phyloP scores from a whole-genome alignment of 1,284 basidiomycete genomes.

The Vanrija sp. region DNA sequence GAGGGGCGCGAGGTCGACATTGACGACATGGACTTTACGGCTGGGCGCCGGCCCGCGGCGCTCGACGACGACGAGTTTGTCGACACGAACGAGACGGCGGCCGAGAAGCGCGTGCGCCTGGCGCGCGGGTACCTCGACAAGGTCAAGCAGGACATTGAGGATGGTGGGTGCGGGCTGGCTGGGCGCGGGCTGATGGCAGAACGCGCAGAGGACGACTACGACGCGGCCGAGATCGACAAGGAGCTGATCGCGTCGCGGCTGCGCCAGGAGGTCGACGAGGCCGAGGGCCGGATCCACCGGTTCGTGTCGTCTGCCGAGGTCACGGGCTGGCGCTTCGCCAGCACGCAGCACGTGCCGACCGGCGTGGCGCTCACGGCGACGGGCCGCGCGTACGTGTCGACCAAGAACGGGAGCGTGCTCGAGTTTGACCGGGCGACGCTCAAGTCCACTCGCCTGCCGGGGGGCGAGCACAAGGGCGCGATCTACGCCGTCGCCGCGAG shows the following conservation, averaged over 20 bases:
- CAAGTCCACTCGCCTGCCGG: conserved; percentile 9
- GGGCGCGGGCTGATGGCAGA: conserved; percentile 10
- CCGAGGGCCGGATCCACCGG: conserved; percentile 44
- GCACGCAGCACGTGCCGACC: conserved; percentile 8
- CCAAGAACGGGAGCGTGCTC: conserved; percentile 79
- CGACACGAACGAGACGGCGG: conserved; percentile 78
- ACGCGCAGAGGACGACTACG: conserved; percentile 68
- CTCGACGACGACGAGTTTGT: conserved; percentile 67
- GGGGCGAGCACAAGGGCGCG: conserved; percentile 71
- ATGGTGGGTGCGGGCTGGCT: conserved; percentile 54
- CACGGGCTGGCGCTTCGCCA: conserved; percentile 4
- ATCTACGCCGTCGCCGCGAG: conserved; percentile 78
- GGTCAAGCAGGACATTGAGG: conserved; percentile 64
- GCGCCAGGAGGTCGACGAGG: conserved; percentile 70
- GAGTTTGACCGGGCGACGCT: conserved; percentile 57
- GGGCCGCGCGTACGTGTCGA: conserved; percentile 54
- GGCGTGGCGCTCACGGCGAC: conserved; percentile 9
- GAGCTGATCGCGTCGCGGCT: conserved; percentile 86
- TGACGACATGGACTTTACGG: conserved; percentile 69
- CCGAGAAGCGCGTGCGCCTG: conserved; percentile 84
- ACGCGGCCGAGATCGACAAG: conserved; percentile 88
- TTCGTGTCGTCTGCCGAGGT: conserved; percentile 49
- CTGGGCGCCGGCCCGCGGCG: conserved; percentile 52
- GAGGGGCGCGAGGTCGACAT: conserved; percentile 55
- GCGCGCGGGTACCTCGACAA: conserved; percentile 86